These are phyloP conservation scores for Camellia granthamiana DNA, from an alignment of 148 eudicot species.

Conservation along the genomic window DNA sequence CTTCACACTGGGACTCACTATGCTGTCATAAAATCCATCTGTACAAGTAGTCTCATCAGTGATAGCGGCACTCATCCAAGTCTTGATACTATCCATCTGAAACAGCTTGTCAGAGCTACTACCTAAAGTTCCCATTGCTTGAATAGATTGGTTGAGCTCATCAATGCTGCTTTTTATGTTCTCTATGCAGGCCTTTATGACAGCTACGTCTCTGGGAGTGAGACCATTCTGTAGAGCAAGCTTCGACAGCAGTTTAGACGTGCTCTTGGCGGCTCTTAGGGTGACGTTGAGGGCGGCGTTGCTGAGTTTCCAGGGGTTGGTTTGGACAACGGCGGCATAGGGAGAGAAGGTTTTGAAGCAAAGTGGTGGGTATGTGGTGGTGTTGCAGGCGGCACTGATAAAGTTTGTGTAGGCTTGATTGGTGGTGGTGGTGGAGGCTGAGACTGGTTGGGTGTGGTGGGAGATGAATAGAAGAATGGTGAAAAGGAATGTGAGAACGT, in stretches of 20 bases:
- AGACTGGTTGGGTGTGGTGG: not conserved
- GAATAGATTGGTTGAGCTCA: conserved; percentile 31
- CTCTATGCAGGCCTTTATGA: conserved; percentile 37
- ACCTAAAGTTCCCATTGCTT: conserved; percentile 16
- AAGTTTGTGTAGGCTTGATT: conserved; percentile 21
- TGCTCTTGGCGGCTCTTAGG: conserved; percentile 23
- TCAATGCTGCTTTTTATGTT: conserved; percentile 18
- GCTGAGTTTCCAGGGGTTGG: conserved; percentile 31
- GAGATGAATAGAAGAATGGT: not conserved
- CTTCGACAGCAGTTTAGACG: conserved; percentile 17
- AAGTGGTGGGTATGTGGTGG: conserved; percentile 46
- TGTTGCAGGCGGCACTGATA: conserved; percentile 34
- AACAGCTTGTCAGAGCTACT: conserved; percentile 15
- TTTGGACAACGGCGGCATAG: conserved; percentile 31
- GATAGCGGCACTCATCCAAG: conserved; percentile 60
- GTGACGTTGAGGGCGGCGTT: conserved; percentile 33
- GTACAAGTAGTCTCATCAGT: conserved; percentile 54
- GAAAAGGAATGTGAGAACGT: conserved; percentile 10
- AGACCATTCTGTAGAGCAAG: conserved; percentile 23
- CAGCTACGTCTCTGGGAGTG: conserved; percentile 19
- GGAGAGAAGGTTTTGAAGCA: conserved; percentile 39
- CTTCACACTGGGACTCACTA: conserved; percentile 26
- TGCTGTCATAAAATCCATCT: conserved; percentile 43
- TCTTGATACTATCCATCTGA: conserved; percentile 41
- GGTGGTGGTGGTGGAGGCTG: conserved; percentile 10